Evolutionary conservation across 2,329 filamentous ascomycete genomes (phyloP), one percentile per base, ranked within the genome.

Genomic region (Tolypocladium paradoxum): DNA sequence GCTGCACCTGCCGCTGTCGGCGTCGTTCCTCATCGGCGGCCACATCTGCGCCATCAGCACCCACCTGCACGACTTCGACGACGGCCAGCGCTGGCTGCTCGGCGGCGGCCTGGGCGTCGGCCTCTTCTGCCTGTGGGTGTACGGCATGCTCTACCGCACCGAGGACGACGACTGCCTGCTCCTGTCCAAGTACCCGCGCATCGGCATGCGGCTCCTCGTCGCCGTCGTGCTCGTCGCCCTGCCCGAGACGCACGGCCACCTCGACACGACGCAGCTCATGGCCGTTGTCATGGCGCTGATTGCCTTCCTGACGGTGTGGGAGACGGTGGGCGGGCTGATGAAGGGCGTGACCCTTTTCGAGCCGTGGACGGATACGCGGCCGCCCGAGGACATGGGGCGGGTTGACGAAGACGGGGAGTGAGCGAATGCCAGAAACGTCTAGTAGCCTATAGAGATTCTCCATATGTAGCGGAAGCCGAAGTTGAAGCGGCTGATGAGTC

Each of bases 81-180:
- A 68, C 2, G 68, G 70, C 0, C 69, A 76, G 56, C 66, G 70
- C n/a, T 76, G 74, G 74, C 64, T 76, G 4, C 66, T 76, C 1
- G 73, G 74, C 20, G 73, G 70, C 33, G 73, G 73, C 2, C 65
- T 76, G 0, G 73, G 72, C 2, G 63, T 72, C 2, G 74, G 73
- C 18, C 64, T 75, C 63, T 64, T 75, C 47, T 76, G 72, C 53
- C 62, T 76, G 6, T 73, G 70, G 65, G 51, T 67, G 0, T 71
- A 72, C 51, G 70, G 69, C 8, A 63, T 75, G 59, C 58, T 76
- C 31, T 73, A 73, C 60, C 61, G 64, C 3, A 68, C 67, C 3
- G 64, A 70, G 6, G 71, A 73, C 53, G 65, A 69, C 22, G 61
- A 65, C 5, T 56, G 53, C 7, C 56, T 70, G 20, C 55, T 73